Conservation (phyloP, 768 basidiomycete species). For the Gymnopilus dilepis region DNA sequence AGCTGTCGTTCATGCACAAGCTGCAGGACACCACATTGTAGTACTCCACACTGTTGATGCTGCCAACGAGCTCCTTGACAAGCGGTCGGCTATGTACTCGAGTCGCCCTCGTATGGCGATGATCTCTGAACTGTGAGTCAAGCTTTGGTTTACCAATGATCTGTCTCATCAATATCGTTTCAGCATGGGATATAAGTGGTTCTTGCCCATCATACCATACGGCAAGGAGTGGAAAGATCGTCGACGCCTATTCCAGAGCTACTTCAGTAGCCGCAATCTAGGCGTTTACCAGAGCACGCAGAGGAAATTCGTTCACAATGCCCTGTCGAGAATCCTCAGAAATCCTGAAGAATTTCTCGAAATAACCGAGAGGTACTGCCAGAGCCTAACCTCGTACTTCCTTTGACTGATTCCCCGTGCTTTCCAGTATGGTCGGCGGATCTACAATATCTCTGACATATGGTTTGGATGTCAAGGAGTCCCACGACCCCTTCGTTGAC, state of each 20-base stretch:
- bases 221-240: conserved; percentile 29
- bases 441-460: conserved; percentile 36
- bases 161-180: neutral
- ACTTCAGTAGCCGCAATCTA: conserved; percentile 23
- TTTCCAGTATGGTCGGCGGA: conserved; percentile 29
- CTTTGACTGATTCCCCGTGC: too few species aligned
- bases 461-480: conserved; percentile 34
- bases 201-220: conserved; percentile 26
- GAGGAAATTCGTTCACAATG: conserved; percentile 21
- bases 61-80: conserved; percentile 28
- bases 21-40: conserved; percentile 23
- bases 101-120: conserved; percentile 17
- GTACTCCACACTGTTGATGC: conserved; percentile 27
- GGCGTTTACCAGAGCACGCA: conserved; percentile 16
- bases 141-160: too few species aligned
- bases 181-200: conserved; percentile 27
- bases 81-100: conserved; percentile 27
- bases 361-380: neutral
- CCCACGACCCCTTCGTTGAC: conserved; percentile 36
- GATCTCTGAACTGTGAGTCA: conserved; percentile 20
- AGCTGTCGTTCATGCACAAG: conserved; percentile 28
- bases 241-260: conserved; percentile 27
- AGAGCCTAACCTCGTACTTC: too few species aligned
- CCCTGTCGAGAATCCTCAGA: conserved; percentile 17
- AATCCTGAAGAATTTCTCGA: conserved; percentile 12